phyloP scores from a whole-genome alignment of 345 rosid genomes.

The Combretum micranthum region DNA sequence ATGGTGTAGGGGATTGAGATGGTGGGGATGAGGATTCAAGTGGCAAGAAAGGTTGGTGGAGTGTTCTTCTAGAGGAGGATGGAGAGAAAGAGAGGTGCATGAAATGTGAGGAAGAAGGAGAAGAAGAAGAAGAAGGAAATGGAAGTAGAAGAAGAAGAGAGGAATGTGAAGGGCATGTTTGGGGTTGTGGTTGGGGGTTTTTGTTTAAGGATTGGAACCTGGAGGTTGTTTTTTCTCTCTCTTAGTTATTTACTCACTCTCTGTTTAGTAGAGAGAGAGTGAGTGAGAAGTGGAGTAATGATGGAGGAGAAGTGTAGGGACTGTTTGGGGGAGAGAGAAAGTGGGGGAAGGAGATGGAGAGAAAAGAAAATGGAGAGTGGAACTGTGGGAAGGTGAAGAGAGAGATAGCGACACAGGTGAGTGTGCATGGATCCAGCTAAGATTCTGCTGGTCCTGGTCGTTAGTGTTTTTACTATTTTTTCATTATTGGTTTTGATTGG shows the following conservation, averaged over 20 bases:
- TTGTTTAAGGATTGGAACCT: not conserved
- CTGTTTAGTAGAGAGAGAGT: conserved; percentile 7
- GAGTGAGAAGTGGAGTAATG: conserved; percentile 9
- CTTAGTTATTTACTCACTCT: conserved; percentile 1
- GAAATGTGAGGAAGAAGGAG: conserved; percentile 11
- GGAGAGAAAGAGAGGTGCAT: conserved; percentile 2
- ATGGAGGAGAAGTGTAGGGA: conserved; percentile 2
- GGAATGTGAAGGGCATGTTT: conserved; percentile 33
- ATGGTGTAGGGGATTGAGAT: conserved; percentile 27
- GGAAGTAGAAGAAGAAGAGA: conserved; percentile 2
- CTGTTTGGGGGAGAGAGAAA: conserved; percentile 2
- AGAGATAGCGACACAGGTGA: not conserved
- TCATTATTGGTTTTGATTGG: not conserved
- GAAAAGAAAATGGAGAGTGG: too few relatives aligned
- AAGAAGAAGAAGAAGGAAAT: conserved; percentile 18
- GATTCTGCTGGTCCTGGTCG: conserved; percentile 49
- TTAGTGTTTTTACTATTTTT: conserved; percentile 1
- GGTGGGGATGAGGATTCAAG: conserved; percentile 19
- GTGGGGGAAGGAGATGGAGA: not conserved
- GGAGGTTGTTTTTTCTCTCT: not conserved
- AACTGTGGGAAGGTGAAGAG: not conserved
- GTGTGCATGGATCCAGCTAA: conserved; percentile 69
- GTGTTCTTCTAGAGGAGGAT: conserved; percentile 36
- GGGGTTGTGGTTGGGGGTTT: not conserved
- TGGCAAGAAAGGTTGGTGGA: conserved; percentile 72